A percentile compares a stretch with the other conserved stretches of the same genome.
phyloP scores from a whole-genome alignment of 164 flowering plant species.

The Tinospora cordifolia region DNA sequence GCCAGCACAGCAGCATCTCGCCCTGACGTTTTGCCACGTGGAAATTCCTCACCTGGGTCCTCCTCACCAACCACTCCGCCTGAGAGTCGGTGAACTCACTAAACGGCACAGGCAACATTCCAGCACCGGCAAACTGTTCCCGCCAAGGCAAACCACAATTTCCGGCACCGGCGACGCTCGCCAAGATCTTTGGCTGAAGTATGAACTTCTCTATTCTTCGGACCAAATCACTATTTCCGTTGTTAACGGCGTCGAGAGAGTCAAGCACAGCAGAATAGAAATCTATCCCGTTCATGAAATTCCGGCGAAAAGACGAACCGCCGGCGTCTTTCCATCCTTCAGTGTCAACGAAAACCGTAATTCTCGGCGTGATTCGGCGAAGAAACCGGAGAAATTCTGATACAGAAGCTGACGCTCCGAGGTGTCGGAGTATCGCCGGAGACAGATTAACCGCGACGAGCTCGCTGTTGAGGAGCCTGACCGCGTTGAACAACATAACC shows the following conservation, averaged over 20 bases:
- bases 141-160: constrained; percentile 39
- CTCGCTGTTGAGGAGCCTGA: constrained; percentile 59
- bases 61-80: constrained; percentile 65
- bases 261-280: constrained; percentile 65
- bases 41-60: constrained; percentile 67
- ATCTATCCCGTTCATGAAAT: constrained; percentile 51
- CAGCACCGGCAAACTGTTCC: constrained; percentile 53
- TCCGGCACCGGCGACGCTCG: constrained; percentile 39
- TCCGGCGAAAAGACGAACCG: constrained; percentile 40
- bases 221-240: constrained; percentile 34
- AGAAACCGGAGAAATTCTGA: constrained; percentile 44
- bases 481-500: constrained; percentile 37
- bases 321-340: constrained; percentile 44
- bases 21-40: constrained; percentile 66
- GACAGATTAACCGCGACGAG: constrained; percentile 47
- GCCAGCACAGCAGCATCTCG: constrained; percentile 86
- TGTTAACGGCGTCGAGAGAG: constrained; percentile 58
- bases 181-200: constrained; percentile 49
- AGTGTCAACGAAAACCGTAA: constrained; percentile 53
- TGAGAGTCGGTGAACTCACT: constrained; percentile 73
- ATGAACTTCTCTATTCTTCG: constrained; percentile 55
- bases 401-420: constrained; percentile 21
- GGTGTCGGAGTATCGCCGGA: constrained; percentile 45
- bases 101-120: constrained; percentile 54
- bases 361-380: constrained; percentile 43